Percentiles rank a stretch among this genome's conserved stretches.
Evolutionary conservation across 352 stramenopile species (phyloP).

Genomic region (Globisporangium canariense): DNA sequence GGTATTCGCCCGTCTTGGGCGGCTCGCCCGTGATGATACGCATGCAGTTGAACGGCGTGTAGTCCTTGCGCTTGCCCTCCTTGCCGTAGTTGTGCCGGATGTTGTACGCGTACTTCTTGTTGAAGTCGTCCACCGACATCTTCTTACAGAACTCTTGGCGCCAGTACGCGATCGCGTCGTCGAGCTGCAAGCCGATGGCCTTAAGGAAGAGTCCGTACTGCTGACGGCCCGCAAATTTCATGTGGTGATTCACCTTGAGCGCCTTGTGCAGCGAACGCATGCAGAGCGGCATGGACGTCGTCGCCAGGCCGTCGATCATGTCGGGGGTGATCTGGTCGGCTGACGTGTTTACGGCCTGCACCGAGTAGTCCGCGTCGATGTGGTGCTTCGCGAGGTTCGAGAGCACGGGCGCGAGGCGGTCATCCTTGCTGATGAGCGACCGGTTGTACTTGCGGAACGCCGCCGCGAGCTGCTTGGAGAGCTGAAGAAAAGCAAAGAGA

Average conservation of each 20-base stretch:
- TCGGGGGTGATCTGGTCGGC: constrained; percentile 78
- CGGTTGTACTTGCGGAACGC: constrained; percentile 87
- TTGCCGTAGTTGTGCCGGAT: constrained; percentile 99
- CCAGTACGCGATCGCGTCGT: constrained; percentile 97
- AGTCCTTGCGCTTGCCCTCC: constrained; percentile 97
- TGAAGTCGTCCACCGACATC: constrained; percentile 97
- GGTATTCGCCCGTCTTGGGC: constrained; percentile 92
- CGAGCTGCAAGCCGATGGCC: constrained; percentile 93
- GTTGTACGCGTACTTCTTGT: constrained; percentile 99
- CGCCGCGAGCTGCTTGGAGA: constrained; percentile 90
- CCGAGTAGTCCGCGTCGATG: constrained; percentile 88
- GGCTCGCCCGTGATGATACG: constrained; percentile 97
- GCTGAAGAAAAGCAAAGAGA: constrained; percentile 24
- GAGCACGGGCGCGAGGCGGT: constrained; percentile 92
- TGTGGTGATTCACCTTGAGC: constrained; percentile 94
- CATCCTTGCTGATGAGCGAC: constrained; percentile 90
- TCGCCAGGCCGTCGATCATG: constrained; percentile 90
- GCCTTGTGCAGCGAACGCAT: constrained; percentile 95
- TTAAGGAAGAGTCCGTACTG: constrained; percentile 99
- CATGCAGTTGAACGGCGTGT: constrained; percentile 95
- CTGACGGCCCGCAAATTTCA: constrained; percentile 96
- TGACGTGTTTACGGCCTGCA: constrained; percentile 27
- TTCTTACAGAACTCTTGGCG: constrained; percentile 92
- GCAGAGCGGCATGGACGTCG: constrained; percentile 95
- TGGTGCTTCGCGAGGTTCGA: constrained; percentile 97